phyloP scores from a whole-genome alignment of 2,329 filamentous ascomycete genomes.

The Venturia pyrina region DNA sequence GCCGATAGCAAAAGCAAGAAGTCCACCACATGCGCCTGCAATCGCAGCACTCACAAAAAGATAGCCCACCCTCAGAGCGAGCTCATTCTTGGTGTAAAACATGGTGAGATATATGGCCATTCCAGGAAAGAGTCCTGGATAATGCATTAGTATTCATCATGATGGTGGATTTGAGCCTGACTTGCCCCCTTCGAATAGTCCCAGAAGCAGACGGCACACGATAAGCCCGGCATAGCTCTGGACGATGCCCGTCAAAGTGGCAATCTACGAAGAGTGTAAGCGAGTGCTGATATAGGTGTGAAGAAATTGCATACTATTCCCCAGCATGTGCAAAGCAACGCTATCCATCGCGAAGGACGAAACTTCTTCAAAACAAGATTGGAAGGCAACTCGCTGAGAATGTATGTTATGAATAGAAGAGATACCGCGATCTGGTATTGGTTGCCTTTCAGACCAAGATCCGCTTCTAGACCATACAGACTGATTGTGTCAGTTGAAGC shows the following conservation, averaged over 20 bases:
- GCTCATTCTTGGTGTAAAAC: slow-evolving; percentile 65
- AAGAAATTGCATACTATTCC: slow-evolving; percentile 38
- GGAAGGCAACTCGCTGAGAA: slow-evolving; percentile 34
- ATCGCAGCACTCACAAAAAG: slow-evolving; percentile 62
- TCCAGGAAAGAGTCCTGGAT: slow-evolving; percentile 49
- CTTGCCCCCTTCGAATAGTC: slow-evolving; percentile 55
- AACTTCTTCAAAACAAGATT: slow-evolving; percentile 38
- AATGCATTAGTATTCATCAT: neutral
- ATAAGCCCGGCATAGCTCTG: slow-evolving; percentile 55
- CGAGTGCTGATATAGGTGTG: neutral
- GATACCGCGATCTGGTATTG: slow-evolving; percentile 54
- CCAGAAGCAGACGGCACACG: slow-evolving; percentile 59
- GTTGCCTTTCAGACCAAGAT: slow-evolving; percentile 49
- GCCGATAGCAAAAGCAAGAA: slow-evolving; percentile 64
- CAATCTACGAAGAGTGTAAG: slow-evolving; percentile 18
- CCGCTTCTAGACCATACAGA: slow-evolving; percentile 53
- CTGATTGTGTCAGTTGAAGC: slow-evolving; percentile 13
- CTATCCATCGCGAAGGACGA: slow-evolving; percentile 38
- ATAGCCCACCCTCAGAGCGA: slow-evolving; percentile 59
- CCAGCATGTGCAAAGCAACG: slow-evolving; percentile 51
- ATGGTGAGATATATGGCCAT: slow-evolving; percentile 61
- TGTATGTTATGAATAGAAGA: slow-evolving; percentile 36
- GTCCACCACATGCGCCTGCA: slow-evolving; percentile 60
- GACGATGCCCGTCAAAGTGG: slow-evolving; percentile 59
- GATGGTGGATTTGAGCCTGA: neutral